Percentiles rank a stretch among this genome's conserved stretches.
phyloP scores from a whole-genome alignment of 257 asterid species.

The Solanum pimpinellifolium region DNA sequence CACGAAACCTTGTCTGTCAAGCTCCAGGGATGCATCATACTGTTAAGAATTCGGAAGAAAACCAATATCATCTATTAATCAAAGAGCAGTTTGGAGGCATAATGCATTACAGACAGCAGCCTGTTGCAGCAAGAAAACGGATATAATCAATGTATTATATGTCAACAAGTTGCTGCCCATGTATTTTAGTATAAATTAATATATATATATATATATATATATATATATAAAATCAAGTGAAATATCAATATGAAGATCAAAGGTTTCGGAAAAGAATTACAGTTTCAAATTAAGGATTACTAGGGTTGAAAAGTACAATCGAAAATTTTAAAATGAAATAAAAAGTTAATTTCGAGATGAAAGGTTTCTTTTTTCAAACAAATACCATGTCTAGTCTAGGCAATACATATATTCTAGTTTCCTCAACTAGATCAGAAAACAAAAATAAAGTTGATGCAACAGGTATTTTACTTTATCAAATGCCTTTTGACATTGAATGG shows the following conservation, averaged over 20 bases:
- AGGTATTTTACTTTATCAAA: conserved; percentile 61
- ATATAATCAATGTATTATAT: background rate
- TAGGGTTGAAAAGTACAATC: background rate
- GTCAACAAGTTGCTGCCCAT: background rate
- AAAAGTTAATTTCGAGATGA: background rate
- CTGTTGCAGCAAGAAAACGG: background rate
- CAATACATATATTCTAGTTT: background rate
- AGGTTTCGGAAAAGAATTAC: background rate
- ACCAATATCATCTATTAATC: conserved; percentile 4
- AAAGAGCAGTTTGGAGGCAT: background rate
- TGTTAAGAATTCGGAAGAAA: conserved; percentile 16
- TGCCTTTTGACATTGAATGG: conserved; percentile 62
- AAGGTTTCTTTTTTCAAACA: background rate
- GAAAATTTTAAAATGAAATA: background rate
- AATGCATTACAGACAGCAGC: background rate
- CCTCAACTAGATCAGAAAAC: background rate
- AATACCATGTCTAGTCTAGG: background rate
- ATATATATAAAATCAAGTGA: background rate
- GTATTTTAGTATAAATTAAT: background rate
- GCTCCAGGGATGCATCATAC: conserved; percentile 80
- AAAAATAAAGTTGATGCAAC: background rate
- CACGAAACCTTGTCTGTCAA: conserved; percentile 60
- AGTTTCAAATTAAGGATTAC: background rate
- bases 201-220: background rate
- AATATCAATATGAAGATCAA: background rate